A percentile compares a stretch with the other conserved stretches of the same genome.
These are phyloP conservation scores for Arthroderma sp. DNA, from an alignment of 2,329 filamentous ascomycete species.

Conservation along the genomic window DNA sequence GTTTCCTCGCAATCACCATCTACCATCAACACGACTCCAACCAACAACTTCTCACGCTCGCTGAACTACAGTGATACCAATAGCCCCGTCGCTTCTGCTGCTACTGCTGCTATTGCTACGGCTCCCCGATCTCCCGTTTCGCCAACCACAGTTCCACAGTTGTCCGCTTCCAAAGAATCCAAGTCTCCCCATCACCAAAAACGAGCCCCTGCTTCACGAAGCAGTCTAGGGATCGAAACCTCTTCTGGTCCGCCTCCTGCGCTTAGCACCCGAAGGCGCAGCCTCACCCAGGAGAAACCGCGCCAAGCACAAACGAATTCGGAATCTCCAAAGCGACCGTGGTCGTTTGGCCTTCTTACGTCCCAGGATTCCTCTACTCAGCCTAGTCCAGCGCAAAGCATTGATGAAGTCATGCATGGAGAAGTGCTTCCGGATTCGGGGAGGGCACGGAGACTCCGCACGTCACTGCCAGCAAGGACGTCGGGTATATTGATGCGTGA, in stretches of 20 bases:
- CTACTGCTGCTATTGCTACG: too few relatives aligned
- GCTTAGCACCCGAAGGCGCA: slow-evolving; percentile 33
- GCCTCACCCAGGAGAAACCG: slow-evolving; percentile 22
- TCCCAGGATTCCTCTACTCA: slow-evolving; percentile 9
- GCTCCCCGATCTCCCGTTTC: neutral
- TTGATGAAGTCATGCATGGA: slow-evolving; percentile 16
- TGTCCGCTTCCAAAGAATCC: slow-evolving; percentile 7
- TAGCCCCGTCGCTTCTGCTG: too few relatives aligned
- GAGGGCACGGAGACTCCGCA: slow-evolving; percentile 13
- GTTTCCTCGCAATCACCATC: slow-evolving; percentile 13
- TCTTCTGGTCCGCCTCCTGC: slow-evolving; percentile 38
- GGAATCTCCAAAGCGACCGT: slow-evolving; percentile 6
- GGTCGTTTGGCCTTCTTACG: slow-evolving; percentile 7
- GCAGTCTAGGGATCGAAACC: slow-evolving; percentile 38
- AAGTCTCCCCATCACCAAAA: slow-evolving; percentile 12
- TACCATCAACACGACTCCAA: slow-evolving; percentile 7
- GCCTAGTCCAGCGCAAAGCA: slow-evolving; percentile 7
- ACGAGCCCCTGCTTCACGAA: slow-evolving; percentile 35
- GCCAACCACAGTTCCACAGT: neutral
- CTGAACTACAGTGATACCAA: too few relatives aligned
- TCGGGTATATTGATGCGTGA: slow-evolving; percentile 8
- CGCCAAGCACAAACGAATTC: slow-evolving; percentile 11
- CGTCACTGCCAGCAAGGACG: slow-evolving; percentile 12
- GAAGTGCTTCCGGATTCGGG: slow-evolving; percentile 18
- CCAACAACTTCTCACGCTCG: slow-evolving; percentile 16